Evolutionary conservation across 495 filamentous ascomycete genomes (phyloP).

Genomic region (Aspergillus cavernicola): DNA sequence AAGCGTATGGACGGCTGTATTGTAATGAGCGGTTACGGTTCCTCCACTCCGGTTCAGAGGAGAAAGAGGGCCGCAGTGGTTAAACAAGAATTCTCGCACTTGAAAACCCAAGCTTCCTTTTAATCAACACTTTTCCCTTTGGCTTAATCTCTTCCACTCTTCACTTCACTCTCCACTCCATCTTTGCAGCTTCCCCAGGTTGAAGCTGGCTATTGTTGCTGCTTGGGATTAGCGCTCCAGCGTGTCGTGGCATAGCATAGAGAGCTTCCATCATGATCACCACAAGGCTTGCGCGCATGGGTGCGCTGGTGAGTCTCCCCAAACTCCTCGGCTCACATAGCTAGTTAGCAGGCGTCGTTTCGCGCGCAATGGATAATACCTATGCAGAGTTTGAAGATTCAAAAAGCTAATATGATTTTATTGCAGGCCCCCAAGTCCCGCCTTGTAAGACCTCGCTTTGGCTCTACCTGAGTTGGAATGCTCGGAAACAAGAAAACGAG

Average conservation of each 20-base stretch:
- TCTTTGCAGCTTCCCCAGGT: constrained; percentile 27
- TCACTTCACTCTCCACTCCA: constrained; percentile 34
- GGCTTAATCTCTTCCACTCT: constrained; percentile 22
- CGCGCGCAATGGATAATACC: constrained; percentile 1
- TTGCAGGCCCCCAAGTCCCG: constrained; percentile 47
- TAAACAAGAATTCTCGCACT: constrained; percentile 33
- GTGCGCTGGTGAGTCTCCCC: constrained; percentile 50
- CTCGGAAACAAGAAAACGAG: background rate
- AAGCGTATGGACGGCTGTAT: constrained; percentile 36
- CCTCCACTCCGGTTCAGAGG: constrained; percentile 40
- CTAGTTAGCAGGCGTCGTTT: background rate
- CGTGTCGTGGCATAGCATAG: constrained; percentile 34
- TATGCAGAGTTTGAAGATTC: background rate
- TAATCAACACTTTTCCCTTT: constrained; percentile 38
- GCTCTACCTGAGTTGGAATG: background rate
- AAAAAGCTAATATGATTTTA: constrained; percentile 24
- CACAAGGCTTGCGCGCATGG: constrained; percentile 52
- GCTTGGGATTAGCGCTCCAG: constrained; percentile 32
- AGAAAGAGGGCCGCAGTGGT: constrained; percentile 25
- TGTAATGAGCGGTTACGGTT: constrained; percentile 44
- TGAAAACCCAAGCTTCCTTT: constrained; percentile 42
- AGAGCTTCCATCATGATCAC: constrained; percentile 53
- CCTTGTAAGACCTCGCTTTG: constrained; percentile 45
- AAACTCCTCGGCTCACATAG: background rate
- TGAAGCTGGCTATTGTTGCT: constrained; percentile 41